These are phyloP conservation scores for Macaranga tanarius DNA, from an alignment of 441 rosid genomes.

Conservation along the genomic window DNA sequence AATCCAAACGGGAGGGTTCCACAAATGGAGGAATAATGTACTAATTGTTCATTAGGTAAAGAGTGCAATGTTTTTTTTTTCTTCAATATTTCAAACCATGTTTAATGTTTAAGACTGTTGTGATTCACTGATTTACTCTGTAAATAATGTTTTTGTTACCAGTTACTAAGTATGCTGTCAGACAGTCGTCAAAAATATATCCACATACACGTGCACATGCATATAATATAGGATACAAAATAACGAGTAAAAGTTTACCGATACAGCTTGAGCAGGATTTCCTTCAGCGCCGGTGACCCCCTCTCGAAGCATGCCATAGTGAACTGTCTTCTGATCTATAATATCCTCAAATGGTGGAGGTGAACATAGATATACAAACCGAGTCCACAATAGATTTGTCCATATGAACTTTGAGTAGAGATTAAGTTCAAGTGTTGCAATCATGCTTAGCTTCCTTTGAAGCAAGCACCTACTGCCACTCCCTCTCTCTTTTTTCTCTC, in stretches of 20 bases:
- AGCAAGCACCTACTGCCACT: conserved; percentile 40
- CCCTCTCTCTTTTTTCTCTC: conserved; percentile 10
- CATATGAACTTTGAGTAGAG: conserved; percentile 31
- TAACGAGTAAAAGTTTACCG: conserved; percentile 34
- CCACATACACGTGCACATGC: neutral
- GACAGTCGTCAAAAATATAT: too few relatives aligned
- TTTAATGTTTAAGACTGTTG: too few relatives aligned
- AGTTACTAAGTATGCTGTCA: neutral
- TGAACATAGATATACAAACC: neutral
- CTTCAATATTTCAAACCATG: too few relatives aligned
- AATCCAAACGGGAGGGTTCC: neutral
- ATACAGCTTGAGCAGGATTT: conserved; percentile 57
- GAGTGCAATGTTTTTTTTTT: too few relatives aligned
- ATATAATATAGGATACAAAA: neutral
- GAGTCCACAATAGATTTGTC: conserved; percentile 5
- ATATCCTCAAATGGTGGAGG: neutral
- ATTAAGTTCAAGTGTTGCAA: conserved; percentile 34
- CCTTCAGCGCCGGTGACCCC: conserved; percentile 68
- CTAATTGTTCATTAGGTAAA: neutral
- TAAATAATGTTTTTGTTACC: neutral
- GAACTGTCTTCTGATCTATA: conserved; percentile 13
- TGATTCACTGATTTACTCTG: too few relatives aligned
- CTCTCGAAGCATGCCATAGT: conserved; percentile 62
- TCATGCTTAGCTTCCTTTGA: conserved; percentile 43
- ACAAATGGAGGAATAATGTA: neutral